Base-by-base conservation (phyloP, 1,139 yeast species). In the Lodderomyces oxycetoniae region DNA sequence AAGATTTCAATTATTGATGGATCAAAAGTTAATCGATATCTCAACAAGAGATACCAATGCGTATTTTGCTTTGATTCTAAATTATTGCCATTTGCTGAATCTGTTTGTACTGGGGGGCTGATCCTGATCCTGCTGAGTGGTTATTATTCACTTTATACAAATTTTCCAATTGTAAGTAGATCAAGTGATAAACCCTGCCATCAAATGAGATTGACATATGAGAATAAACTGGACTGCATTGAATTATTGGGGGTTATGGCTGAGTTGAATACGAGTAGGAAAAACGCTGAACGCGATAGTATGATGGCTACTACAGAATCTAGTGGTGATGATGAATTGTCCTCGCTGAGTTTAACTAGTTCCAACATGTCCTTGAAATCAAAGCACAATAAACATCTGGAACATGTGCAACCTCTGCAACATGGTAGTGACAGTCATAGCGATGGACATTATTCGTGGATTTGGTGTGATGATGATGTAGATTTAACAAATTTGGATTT, bases 401-500 rank as follows among this genome's bases (percentile, higher is more conserved):
- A n/a, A n/a, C n/a, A n/a, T n/a, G n/a, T n/a, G n/a, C n/a, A n/a
- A n/a, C n/a, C n/a, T n/a, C n/a, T n/a, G n/a, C n/a, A n/a, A n/a
- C n/a, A n/a, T 3, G 22, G 10, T 20, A n/a, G 11, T n/a, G 11
- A 23, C 7, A 23, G 26, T 23, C 4, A 29, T n/a, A 30, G 20
- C 12, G 28, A 32, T 11, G 22, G 26, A 25, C 53, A 45, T 36
- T 50, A 41, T 37, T 51, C 61, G 9, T 66, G 72, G 72, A 50
- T 66, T 5, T 55, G 64, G 57, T 63, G 59, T 41, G 70, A 64
- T 25, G 48, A 47, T 30, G 70, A 64, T 39, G 51, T 49, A 26
- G 54, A 55, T 27, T 49, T 63, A 19, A 46, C 60, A 22, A 50
- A 49, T 35, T 7, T 10, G 7, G 22, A 19, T 19, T 46, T 44